Conservation (phyloP, 2,329 filamentous ascomycete genomes). For the Tolypocladium ophioglossoides region DNA sequence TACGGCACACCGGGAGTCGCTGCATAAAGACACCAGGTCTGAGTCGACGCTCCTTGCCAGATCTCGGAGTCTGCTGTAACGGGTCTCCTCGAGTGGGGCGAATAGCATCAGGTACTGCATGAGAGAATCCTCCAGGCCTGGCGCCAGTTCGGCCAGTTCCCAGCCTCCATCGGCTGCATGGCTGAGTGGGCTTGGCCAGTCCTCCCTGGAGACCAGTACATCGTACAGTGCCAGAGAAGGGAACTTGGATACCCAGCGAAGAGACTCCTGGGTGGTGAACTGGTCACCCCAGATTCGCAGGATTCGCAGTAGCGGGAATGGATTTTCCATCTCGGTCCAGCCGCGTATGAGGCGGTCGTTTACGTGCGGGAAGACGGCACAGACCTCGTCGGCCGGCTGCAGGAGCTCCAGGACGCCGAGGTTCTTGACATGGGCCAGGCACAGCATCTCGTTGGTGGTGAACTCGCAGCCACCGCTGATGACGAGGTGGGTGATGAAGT, state of each 20-base stretch:
- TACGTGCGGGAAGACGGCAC: conserved; percentile 23
- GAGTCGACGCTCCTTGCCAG: conserved; percentile 22
- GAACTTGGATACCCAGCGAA: conserved; percentile 30
- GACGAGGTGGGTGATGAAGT: conserved; percentile 31
- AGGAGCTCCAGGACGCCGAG: conserved; percentile 37
- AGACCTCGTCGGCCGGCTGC: conserved; percentile 21
- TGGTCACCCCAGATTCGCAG: conserved; percentile 33
- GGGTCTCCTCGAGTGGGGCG: conserved; percentile 15
- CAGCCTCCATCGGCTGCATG: conserved; percentile 20
- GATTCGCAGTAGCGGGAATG: conserved; percentile 36
- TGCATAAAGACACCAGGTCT: conserved; percentile 22
- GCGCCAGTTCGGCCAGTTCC: conserved; percentile 15
- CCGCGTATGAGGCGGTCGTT: conserved; percentile 34
- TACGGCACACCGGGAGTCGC: conserved; percentile 21
- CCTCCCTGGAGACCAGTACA: conserved; percentile 21
- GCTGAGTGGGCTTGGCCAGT: conserved; percentile 22
- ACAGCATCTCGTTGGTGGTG: conserved; percentile 26
- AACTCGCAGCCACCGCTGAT: conserved; percentile 26
- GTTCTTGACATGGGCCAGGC: conserved; percentile 31
- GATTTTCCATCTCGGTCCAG: conserved; percentile 29
- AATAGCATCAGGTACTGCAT: conserved; percentile 25
- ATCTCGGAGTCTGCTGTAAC: conserved; percentile 12
- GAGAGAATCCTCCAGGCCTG: conserved; percentile 20
- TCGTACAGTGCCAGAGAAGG: conserved; percentile 35
- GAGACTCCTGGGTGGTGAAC: conserved; percentile 26